A percentile compares a stretch with the other conserved stretches of the same genome.
phyloP scores from a whole-genome alignment of 164 flowering plant species.

The Vitis cinerea region DNA sequence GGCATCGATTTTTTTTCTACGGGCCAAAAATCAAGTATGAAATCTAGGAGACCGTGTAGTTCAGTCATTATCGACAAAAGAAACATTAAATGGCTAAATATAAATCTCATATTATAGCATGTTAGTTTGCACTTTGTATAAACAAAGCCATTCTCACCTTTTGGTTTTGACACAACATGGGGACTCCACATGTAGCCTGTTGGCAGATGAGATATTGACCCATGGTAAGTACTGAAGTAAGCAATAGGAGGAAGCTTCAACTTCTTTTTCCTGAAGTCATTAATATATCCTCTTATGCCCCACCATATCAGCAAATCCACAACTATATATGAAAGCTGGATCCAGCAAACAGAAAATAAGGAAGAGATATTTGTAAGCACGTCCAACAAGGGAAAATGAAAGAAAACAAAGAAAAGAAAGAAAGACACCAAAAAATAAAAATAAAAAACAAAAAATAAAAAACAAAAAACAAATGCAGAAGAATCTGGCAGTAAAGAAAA shows the following conservation, averaged over 20 bases:
- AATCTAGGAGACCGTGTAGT: too few relatives aligned
- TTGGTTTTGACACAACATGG: slow-evolving; percentile 87
- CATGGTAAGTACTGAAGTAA: slow-evolving; percentile 83
- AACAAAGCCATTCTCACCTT: slow-evolving; percentile 44
- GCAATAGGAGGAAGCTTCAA: slow-evolving; percentile 90
- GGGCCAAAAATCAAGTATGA: too few relatives aligned
- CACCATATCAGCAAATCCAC: slow-evolving; percentile 93
- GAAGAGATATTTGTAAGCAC: too few relatives aligned
- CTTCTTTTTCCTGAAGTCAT: slow-evolving; percentile 85
- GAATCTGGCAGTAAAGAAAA: slow-evolving; percentile 11
- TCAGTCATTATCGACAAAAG: not conserved
- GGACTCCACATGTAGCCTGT: slow-evolving; percentile 98
- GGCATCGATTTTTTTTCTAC: not conserved
- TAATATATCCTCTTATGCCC: slow-evolving; percentile 83
- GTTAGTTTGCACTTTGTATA: not conserved
- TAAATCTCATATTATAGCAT: not conserved
- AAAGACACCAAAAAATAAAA: not conserved
- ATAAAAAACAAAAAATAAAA: not conserved
- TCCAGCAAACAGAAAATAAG: slow-evolving; percentile 4
- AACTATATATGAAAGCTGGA: slow-evolving; percentile 86
- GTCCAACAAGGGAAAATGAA: too few relatives aligned
- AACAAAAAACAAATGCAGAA: not conserved
- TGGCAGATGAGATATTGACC: slow-evolving; percentile 88
- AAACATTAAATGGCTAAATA: not conserved
- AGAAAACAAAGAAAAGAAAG: not conserved